Conservation (phyloP, 306 rosid genomes). For the Cicer yamashitae region DNA sequence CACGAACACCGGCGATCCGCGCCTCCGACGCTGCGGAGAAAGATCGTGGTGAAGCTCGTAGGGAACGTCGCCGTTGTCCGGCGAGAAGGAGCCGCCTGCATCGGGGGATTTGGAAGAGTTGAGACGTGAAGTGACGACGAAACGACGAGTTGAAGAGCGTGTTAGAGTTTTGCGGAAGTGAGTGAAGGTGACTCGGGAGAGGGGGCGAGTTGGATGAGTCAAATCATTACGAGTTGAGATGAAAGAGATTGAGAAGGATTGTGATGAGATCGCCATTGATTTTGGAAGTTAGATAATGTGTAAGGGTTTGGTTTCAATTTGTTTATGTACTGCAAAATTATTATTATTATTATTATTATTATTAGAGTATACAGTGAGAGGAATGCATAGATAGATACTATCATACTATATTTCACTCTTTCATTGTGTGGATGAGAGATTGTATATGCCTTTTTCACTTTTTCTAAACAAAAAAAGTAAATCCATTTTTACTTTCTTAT, state of each 20-base stretch:
- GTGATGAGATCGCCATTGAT: conserved; percentile 77
- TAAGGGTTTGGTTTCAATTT: conserved; percentile 53
- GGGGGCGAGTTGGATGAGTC: conserved; percentile 48
- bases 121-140: conserved; percentile 57
- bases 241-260: conserved; percentile 71
- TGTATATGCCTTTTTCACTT: too few relatives aligned
- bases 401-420: too few relatives aligned
- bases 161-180: conserved; percentile 45
- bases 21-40: conserved; percentile 58
- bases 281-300: conserved; percentile 32
- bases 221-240: conserved; percentile 48
- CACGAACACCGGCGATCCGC: conserved; percentile 73
- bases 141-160: conserved; percentile 43
- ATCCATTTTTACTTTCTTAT: too few relatives aligned
- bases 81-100: conserved; percentile 66
- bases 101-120: conserved; percentile 66
- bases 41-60: conserved; percentile 74
- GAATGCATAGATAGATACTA: too few relatives aligned
- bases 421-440: too few relatives aligned
- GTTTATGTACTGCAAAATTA: not conserved
- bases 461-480: too few relatives aligned
- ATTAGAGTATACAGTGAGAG: too few relatives aligned
- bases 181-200: conserved; percentile 50
- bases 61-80: conserved; percentile 63
- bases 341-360: too few relatives aligned